A percentile compares a stretch with the other conserved stretches of the same genome.
Conservation (phyloP, 306 rosid genomes). For the Quillaja saponaria region DNA sequence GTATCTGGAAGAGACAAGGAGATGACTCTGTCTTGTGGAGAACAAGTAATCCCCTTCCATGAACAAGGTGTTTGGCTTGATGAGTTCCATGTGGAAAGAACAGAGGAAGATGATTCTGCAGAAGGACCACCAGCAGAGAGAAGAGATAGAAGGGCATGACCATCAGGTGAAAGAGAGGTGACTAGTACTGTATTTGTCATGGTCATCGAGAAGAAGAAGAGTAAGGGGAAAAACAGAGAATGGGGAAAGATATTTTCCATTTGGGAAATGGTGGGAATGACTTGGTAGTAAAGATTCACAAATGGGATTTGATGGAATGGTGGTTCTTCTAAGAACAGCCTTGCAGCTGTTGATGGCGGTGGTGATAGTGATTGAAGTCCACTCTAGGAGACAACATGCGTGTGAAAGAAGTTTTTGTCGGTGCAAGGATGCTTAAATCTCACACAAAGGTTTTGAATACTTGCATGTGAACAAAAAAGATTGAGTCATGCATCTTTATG, state of each 20-base stretch:
- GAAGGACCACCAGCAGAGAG: slow-evolving; percentile 44
- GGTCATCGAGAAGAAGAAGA: slow-evolving; percentile 37
- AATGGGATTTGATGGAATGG: slow-evolving; percentile 22
- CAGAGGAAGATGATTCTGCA: slow-evolving; percentile 51
- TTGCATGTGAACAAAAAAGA: slow-evolving; percentile 64
- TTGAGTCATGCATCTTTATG: slow-evolving; percentile 35
- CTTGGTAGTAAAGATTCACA: slow-evolving; percentile 33
- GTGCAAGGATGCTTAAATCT: slow-evolving; percentile 54
- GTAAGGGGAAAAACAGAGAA: slow-evolving; percentile 34
- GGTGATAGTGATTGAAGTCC: slow-evolving; percentile 45
- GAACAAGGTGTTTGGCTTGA: slow-evolving; percentile 83
- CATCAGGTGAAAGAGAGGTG: slow-evolving; percentile 74
- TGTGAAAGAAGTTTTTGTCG: slow-evolving; percentile 53
- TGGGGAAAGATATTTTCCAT: slow-evolving; percentile 43
- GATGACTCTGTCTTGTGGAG: slow-evolving; percentile 84
- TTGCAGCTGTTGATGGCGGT: slow-evolving; percentile 32
- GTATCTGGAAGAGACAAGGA: slow-evolving; percentile 74
- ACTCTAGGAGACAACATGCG: slow-evolving; percentile 61
- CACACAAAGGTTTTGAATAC: slow-evolving; percentile 60
- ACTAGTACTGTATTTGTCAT: slow-evolving; percentile 36
- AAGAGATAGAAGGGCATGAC: slow-evolving; percentile 82
- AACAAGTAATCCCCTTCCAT: slow-evolving; percentile 86
- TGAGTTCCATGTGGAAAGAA: slow-evolving; percentile 83
- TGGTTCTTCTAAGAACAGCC: slow-evolving; percentile 17
- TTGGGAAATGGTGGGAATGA: slow-evolving; percentile 30